Base-by-base conservation (phyloP, 805 yeast species). In the Candida oleophila region DNA sequence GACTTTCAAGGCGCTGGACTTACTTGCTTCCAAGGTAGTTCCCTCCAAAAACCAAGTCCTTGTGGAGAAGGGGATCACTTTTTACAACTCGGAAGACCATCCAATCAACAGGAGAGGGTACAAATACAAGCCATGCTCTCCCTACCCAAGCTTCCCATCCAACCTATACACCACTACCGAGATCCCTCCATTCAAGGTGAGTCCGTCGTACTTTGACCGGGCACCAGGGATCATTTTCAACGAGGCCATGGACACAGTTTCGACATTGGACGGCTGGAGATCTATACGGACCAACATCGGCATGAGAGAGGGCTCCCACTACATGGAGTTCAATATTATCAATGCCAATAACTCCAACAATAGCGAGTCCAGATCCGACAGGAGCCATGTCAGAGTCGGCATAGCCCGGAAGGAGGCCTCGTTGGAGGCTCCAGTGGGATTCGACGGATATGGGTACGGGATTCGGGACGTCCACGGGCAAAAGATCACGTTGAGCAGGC, bases 341-440 rank as follows among this genome's bases (percentile, higher is more conserved):
- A 64, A 64, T 22, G 74, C 76, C 7, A 68, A 64, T 47, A 59
- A 67, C 30, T n/a, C n/a, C n/a, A n/a, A n/a, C n/a, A n/a, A n/a
- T n/a, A n/a, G n/a, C n/a, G n/a, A n/a, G n/a, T n/a, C n/a, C n/a
- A 53, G 48, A 47, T 51, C 28, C 16, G 55, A 53, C 19, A 61
- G 57, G 20, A 60, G 70, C 14, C 92, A 91, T 62, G 89, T 94
- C 1, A 68, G 99, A 22, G 60, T 91, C 22, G 99, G 99, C 0
- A 60, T 92, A 33, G 85, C 85, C 0, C 71, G 98, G 44, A 76
- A 89, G 50, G 98, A 92, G 59, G 94, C 96, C 2, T 80, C 89
- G 42, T 65, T 91, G 38, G 97, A 92, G 55, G 96, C 96, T 0
- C 98, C 99, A 0, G 94, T 91, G 4, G 99, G 99, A 2, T 89